phyloP scores from a whole-genome alignment of 257 asterid species.

The Plectranthus barbatus region DNA sequence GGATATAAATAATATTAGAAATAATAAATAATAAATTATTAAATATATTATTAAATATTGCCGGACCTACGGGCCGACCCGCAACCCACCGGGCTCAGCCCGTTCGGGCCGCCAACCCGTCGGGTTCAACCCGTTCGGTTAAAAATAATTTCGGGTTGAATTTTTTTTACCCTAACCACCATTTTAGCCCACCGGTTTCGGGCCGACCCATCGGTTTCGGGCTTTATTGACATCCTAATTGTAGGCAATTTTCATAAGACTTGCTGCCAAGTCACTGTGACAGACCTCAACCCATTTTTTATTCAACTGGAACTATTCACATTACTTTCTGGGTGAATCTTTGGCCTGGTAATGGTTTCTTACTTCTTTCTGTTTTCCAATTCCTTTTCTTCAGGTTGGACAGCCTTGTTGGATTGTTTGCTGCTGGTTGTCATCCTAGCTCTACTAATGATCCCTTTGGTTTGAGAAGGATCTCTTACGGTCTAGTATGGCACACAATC shows the following conservation, averaged over 20 bases:
- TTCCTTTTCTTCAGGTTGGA: conserved; percentile 63
- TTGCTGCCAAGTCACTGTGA: conserved; percentile 4
- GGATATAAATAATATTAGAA: too few species aligned
- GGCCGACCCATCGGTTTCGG: too few species aligned
- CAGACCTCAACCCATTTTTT: background rate
- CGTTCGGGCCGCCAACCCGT: too few species aligned
- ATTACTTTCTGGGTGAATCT: conserved; percentile 9
- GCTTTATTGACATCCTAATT: too few species aligned
- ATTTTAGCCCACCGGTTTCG: too few species aligned
- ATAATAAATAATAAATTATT: too few species aligned
- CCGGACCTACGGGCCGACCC: too few species aligned
- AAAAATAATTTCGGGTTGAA: too few species aligned
- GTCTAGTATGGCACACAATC: conserved; percentile 56
- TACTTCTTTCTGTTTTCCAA: background rate
- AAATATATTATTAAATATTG: too few species aligned
- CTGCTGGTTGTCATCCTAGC: conserved; percentile 97
- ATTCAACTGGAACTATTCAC: background rate
- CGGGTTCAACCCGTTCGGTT: too few species aligned
- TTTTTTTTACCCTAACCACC: too few species aligned
- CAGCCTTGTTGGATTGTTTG: conserved; percentile 90
- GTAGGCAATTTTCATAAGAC: background rate
- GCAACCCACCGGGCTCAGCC: too few species aligned
- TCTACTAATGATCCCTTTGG: conserved; percentile 90
- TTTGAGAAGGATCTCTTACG: conserved; percentile 84
- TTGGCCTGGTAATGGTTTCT: conserved; percentile 4